A percentile compares a stretch with the other conserved stretches of the same genome.
Conservation (phyloP, 805 yeast species). For the Metschnikowia lochheadii region DNA sequence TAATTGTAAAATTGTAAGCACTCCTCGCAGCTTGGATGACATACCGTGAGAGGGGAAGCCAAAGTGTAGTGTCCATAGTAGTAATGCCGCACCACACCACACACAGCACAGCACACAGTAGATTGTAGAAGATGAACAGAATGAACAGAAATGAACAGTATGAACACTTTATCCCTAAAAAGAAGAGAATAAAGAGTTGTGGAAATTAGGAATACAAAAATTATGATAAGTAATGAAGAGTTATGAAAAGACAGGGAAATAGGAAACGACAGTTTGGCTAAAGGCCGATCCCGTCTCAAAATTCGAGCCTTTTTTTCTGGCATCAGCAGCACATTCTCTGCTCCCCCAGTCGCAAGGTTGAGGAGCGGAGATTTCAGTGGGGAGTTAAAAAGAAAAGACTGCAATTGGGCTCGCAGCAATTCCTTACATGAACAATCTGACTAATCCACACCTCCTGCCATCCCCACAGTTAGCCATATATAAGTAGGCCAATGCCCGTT, state of each 20-base stretch:
- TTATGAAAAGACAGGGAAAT: too few species aligned
- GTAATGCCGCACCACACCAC: too few species aligned
- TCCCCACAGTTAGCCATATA: background rate
- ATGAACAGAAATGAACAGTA: too few species aligned
- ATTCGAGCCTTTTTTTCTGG: background rate
- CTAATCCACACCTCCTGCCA: background rate
- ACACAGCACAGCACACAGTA: too few species aligned
- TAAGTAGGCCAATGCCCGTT: background rate
- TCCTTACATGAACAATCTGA: background rate
- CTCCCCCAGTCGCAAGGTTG: background rate
- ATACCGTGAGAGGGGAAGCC: background rate
- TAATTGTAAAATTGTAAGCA: background rate
- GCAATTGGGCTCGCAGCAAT: background rate
- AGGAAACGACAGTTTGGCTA: too few species aligned
- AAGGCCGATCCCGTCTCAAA: too few species aligned
- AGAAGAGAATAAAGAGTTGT: too few species aligned
- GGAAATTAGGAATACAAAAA: too few species aligned
- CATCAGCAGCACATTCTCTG: background rate
- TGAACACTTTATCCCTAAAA: too few species aligned
- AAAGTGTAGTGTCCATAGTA: too few species aligned
- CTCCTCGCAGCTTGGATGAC: background rate
- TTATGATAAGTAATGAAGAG: too few species aligned
- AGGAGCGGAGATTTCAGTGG: background rate
- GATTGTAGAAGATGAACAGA: too few species aligned
- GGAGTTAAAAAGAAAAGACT: constrained; percentile 3